These are phyloP conservation scores for Helotiales sp. DNA, from an alignment of 2,329 filamentous ascomycete species.

Conservation along the genomic window DNA sequence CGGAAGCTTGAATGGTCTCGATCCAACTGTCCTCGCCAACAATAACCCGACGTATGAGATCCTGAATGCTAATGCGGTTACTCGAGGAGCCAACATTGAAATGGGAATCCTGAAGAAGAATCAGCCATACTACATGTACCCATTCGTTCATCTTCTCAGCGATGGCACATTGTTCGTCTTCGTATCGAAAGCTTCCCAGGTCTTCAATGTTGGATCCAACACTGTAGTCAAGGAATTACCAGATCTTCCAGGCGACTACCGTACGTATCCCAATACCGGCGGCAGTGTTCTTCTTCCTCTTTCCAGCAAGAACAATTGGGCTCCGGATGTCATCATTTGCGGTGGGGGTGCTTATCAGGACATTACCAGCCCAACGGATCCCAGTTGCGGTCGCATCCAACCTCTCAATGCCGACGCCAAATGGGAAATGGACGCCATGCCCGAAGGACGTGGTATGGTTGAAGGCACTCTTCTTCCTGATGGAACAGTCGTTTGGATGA, in stretches of 20 bases:
- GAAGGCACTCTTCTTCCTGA: slow-evolving; percentile 64
- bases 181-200: slow-evolving; percentile 58
- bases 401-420: slow-evolving; percentile 53
- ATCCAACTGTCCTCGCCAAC: slow-evolving; percentile 57
- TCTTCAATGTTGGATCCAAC: slow-evolving; percentile 56
- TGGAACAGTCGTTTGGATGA: slow-evolving; percentile 63
- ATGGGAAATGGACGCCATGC: slow-evolving; percentile 65
- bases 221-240: slow-evolving; percentile 52
- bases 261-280: slow-evolving; percentile 65
- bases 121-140: slow-evolving; percentile 69
- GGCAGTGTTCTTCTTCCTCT: slow-evolving; percentile 61
- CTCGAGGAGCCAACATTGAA: slow-evolving; percentile 52
- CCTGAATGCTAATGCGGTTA: slow-evolving; percentile 53
- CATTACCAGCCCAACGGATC: slow-evolving; percentile 61
- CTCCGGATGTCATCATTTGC: slow-evolving; percentile 60
- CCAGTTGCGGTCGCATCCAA: slow-evolving; percentile 61
- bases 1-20: slow-evolving; percentile 62
- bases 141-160: slow-evolving; percentile 62
- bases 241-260: slow-evolving; percentile 59
- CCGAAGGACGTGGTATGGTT: slow-evolving; percentile 62
- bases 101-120: slow-evolving; percentile 61
- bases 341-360: slow-evolving; percentile 65
- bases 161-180: slow-evolving; percentile 63
- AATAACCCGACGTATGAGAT: slow-evolving; percentile 70
- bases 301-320: slow-evolving; percentile 56